Conservation (phyloP, 78 protist species). For the Speleostelium caveatum region DNA sequence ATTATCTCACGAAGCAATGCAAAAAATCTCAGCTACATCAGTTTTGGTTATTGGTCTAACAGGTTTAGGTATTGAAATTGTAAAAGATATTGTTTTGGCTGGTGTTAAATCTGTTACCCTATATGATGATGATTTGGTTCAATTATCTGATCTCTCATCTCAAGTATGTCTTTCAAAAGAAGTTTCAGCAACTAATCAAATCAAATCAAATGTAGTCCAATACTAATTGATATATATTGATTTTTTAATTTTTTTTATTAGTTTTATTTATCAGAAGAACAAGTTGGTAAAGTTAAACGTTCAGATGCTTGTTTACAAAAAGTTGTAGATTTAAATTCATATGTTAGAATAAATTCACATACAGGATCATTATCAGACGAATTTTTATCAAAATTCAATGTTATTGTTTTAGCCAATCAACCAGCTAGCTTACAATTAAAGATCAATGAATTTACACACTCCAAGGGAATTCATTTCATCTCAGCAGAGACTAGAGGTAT, state of each 20-base stretch:
- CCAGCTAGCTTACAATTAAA: conserved; percentile 49
- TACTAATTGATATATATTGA: background rate
- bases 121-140: conserved; percentile 84
- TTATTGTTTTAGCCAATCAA: conserved; percentile 72
- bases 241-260: conserved; percentile 44
- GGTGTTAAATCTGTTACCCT: conserved; percentile 96
- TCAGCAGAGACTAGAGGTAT: conserved; percentile 84
- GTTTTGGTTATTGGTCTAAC: conserved; percentile 94
- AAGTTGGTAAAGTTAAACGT: conserved; percentile 88
- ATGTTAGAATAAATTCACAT: conserved; percentile 80
- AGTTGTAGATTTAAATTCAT: conserved; percentile 94
- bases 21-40: conserved; percentile 70
- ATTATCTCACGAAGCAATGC: conserved; percentile 93
- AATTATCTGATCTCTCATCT: conserved; percentile 81
- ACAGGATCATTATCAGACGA: conserved; percentile 76
- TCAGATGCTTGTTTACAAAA: conserved; percentile 64
- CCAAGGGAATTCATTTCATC: conserved; percentile 68
- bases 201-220: background rate
- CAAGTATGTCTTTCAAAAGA: conserved; percentile 33
- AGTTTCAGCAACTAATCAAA: conserved; percentile 3
- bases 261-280: conserved; percentile 92
- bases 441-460: conserved; percentile 82
- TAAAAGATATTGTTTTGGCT: conserved; percentile 98
- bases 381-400: conserved; percentile 51
- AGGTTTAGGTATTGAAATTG: conserved; percentile 98